phyloP scores from a whole-genome alignment of 1,139 yeast genomes.

The Magnusiomyces ingens region DNA sequence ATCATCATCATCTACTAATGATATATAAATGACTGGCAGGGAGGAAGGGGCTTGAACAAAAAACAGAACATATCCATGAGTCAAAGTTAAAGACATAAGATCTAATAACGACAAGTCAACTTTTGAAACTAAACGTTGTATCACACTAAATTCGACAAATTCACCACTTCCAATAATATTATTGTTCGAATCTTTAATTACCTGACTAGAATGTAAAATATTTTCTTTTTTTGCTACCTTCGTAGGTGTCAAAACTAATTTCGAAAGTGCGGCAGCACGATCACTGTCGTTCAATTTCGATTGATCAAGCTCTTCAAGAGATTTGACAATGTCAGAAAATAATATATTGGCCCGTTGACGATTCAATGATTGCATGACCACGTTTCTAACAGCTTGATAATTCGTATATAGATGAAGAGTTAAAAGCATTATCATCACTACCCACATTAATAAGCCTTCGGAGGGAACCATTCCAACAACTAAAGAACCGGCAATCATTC shows the following conservation, averaged over 20 bases:
- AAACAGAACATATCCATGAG: too few relatives aligned
- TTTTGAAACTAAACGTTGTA: neutral
- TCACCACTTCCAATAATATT: constrained; percentile 22
- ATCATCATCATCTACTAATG: too few relatives aligned
- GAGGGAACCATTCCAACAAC: constrained; percentile 31
- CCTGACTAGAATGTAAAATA: constrained; percentile 31
- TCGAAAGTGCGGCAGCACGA: constrained; percentile 20
- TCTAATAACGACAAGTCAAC: constrained; percentile 3
- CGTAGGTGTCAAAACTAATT: constrained; percentile 27
- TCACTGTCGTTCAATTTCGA: constrained; percentile 19
- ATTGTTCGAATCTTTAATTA: constrained; percentile 25
- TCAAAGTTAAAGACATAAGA: too few relatives aligned
- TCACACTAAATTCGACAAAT: constrained; percentile 20
- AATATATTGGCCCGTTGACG: constrained; percentile 33
- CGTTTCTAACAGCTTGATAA: constrained; percentile 33
- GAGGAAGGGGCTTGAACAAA: too few relatives aligned
- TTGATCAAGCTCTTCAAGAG: constrained; percentile 25
- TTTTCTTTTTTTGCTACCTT: constrained; percentile 26
- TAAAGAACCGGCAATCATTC: constrained; percentile 35
- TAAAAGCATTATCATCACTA: constrained; percentile 25
- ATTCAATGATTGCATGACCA: constrained; percentile 31
- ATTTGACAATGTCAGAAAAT: constrained; percentile 27
- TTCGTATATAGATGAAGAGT: constrained; percentile 33
- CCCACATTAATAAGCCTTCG: constrained; percentile 31
- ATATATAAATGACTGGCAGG: too few relatives aligned